Evolutionary conservation across 805 yeast genomes (phyloP).

Genomic region (Kuraishia borneana): DNA sequence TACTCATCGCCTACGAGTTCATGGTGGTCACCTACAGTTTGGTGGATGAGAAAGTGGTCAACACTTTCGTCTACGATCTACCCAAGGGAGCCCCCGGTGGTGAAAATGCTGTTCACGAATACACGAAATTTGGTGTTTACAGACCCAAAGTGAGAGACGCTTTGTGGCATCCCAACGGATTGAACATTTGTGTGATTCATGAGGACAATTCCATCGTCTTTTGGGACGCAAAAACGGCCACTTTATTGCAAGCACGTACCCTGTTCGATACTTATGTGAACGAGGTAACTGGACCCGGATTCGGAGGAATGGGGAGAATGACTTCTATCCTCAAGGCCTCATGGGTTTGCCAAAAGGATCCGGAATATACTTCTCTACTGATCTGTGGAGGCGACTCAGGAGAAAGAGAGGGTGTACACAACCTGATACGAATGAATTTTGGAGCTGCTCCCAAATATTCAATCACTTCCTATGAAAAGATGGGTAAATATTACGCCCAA

Average conservation of each 20-base stretch:
- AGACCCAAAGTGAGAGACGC: conserved; percentile 31
- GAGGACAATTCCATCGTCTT: conserved; percentile 78
- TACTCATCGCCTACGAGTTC: conserved; percentile 63
- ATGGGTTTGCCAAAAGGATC: conserved; percentile 76
- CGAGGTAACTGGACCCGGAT: conserved; percentile 20
- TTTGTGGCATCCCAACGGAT: conserved; percentile 87
- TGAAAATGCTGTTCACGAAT: conserved; percentile 25
- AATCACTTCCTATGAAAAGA: conserved; percentile 72
- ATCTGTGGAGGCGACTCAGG: conserved; percentile 59
- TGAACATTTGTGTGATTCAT: conserved; percentile 71
- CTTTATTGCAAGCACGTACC: conserved; percentile 63
- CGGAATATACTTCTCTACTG: conserved; percentile 67
- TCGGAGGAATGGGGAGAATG: conserved; percentile 14
- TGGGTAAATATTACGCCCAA: conserved; percentile 63
- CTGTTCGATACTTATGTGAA: conserved; percentile 57
- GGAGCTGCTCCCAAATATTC: conserved; percentile 74
- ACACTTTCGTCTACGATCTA: conserved; percentile 46
- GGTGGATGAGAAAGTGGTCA: conserved; percentile 44
- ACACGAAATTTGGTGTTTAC: conserved; percentile 12
- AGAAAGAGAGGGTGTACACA: conserved; percentile 26
- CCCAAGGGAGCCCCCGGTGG: conserved; percentile 69
- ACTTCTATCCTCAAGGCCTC: conserved; percentile 39
- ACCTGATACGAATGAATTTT: conserved; percentile 52
- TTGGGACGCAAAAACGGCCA: conserved; percentile 85
- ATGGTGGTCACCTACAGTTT: conserved; percentile 63